phyloP scores from a whole-genome alignment of 2,329 filamentous ascomycete genomes.

The Stachybotrys elegans region DNA sequence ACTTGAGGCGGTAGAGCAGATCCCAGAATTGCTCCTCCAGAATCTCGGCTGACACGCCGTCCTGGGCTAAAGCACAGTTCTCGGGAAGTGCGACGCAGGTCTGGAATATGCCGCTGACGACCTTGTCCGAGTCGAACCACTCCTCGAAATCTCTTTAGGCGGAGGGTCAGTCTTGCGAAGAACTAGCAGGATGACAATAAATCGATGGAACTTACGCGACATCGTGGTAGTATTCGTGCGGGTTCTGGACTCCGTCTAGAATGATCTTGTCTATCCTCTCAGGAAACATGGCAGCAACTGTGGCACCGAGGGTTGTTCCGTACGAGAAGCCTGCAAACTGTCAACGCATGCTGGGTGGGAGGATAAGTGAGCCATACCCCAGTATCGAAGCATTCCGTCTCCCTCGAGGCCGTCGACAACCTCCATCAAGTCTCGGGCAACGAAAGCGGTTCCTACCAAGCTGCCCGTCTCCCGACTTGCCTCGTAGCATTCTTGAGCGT shows the following conservation, averaged over 20 bases:
- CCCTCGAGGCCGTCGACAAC: slow-evolving; percentile 36
- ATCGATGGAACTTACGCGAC: slow-evolving; percentile 14
- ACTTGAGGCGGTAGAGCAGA: slow-evolving; percentile 16
- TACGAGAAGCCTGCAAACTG: slow-evolving; percentile 31
- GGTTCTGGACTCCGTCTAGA: slow-evolving; percentile 25
- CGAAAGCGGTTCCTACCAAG: slow-evolving; percentile 37
- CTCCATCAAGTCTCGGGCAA: slow-evolving; percentile 36
- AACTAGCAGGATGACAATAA: too few species aligned
- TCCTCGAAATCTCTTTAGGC: slow-evolving; percentile 17
- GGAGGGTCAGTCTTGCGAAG: neutral
- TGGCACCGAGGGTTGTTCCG: slow-evolving; percentile 31
- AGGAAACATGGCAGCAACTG: slow-evolving; percentile 34
- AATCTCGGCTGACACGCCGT: slow-evolving; percentile 12
- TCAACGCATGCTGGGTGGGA: too few species aligned
- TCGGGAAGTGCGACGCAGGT: slow-evolving; percentile 15
- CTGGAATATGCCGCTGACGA: slow-evolving; percentile 18
- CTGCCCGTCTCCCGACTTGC: slow-evolving; percentile 22
- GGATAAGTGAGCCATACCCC: slow-evolving; percentile 20
- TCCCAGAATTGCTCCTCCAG: slow-evolving; percentile 17
- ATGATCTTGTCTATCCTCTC: slow-evolving; percentile 25
- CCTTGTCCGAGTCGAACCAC: slow-evolving; percentile 18
- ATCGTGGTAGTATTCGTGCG: slow-evolving; percentile 23
- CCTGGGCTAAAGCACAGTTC: slow-evolving; percentile 13
- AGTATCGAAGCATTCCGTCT: slow-evolving; percentile 32
- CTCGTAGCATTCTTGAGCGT: slow-evolving; percentile 14